Evolutionary conservation across 2,329 filamentous ascomycete genomes (phyloP), one percentile per base, ranked within the genome.

Genomic region (Colletotrichum godetiae): DNA sequence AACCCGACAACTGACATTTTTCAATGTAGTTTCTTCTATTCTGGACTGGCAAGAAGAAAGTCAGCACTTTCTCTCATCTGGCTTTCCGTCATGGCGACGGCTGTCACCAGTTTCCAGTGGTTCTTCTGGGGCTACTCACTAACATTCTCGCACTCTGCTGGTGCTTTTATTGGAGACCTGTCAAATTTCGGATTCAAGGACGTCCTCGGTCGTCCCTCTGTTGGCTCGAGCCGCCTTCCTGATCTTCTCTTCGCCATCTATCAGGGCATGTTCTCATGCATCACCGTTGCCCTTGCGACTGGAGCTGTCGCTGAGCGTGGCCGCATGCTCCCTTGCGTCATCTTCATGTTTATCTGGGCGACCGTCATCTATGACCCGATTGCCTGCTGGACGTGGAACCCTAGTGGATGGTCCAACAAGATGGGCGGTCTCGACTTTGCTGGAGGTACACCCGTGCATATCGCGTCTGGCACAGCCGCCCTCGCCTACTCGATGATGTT

Each of bases 341-440:
- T 97, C 79, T 97, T 97, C 88, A 97, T 97, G 92, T 96, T 98
- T 80, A 86, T 97, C 81, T 98, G 95, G 95, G 89, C 93, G 1
- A 98, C 95, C 5, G 80, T 97, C 72, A 93, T 98, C 80, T 98
- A 98, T 83, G 95, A 98, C 78, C 93, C 95, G 2, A 95, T 98
- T 80, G 95, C 95, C 58, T 97, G 95, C 88, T 98, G 95, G 95
- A 97, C 94, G 10, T 98, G 95, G 95, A 97, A 97, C 81, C 83
- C 93, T 0, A 86, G 86, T 37, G 95, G 95, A 27, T 98, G 95
- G 95, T 91, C 92, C 13, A 93, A 89, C 83, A 87, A 90, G 76
- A 89, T 97, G 84, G 95, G 95, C 59, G 94, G 93, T 33, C 88
- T 97, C 57, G 95, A 97, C 83, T 97, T 97, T 79, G 95, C 95